phyloP scores from a whole-genome alignment of 495 filamentous ascomycete genomes.

The Penicillium subrubescens region DNA sequence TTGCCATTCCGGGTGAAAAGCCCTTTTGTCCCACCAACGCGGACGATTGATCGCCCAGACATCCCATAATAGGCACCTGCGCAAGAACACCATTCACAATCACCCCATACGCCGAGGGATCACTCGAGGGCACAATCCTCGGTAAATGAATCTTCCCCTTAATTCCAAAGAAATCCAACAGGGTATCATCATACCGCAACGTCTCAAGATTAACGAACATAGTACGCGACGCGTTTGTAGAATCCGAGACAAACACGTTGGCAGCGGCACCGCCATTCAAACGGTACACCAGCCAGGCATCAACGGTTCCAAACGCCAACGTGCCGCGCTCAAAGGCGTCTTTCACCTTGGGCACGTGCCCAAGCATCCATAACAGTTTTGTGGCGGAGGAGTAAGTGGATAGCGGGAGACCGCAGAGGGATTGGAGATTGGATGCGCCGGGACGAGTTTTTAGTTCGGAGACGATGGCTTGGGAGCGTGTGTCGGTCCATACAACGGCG shows the following conservation, averaged over 20 bases:
- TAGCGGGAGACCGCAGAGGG: constrained; percentile 83
- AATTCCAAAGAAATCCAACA: constrained; percentile 83
- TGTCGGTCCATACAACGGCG: constrained; percentile 95
- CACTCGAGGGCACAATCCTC: constrained; percentile 83
- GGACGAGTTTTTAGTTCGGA: constrained; percentile 68
- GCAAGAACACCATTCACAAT: constrained; percentile 65
- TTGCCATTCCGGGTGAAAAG: constrained; percentile 84
- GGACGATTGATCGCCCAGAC: constrained; percentile 90
- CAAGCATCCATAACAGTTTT: constrained; percentile 85
- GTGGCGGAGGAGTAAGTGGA: constrained; percentile 93
- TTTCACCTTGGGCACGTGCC: constrained; percentile 70
- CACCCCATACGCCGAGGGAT: constrained; percentile 69
- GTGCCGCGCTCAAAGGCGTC: constrained; percentile 77
- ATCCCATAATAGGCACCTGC: constrained; percentile 77
- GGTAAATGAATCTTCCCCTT: constrained; percentile 73
- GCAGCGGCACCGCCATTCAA: constrained; percentile 77
- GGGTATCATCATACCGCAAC: constrained; percentile 78
- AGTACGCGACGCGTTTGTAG: constrained; percentile 90
- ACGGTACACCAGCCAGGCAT: constrained; percentile 89
- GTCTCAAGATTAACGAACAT: constrained; percentile 95
- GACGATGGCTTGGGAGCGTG: constrained; percentile 76
- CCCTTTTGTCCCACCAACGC: constrained; percentile 91
- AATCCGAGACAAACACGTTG: constrained; percentile 81
- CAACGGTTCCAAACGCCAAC: constrained; percentile 88
- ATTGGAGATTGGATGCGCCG: constrained; percentile 64